Evolutionary conservation across 1,284 basidiomycete genomes (phyloP).

Genomic region (Trametes polyzona): DNA sequence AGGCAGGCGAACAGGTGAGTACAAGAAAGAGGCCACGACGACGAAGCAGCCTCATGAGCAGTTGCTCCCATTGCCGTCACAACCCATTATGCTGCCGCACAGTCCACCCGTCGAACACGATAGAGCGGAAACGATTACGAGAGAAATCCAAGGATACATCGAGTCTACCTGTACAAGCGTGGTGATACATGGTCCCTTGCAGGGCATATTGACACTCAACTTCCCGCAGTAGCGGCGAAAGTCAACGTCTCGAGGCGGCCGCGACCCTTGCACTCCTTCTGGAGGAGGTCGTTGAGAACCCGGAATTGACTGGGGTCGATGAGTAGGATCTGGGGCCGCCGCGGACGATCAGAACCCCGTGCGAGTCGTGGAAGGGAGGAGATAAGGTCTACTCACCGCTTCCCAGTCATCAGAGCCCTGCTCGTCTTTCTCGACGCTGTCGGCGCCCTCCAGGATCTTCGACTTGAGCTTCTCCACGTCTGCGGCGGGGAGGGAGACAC

Average conservation of each 20-base stretch:
- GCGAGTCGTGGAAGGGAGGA: background rate
- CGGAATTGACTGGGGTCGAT: conserved; percentile 95
- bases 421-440: conserved; percentile 88
- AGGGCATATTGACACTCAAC: background rate
- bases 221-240: conserved; percentile 63
- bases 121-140: no score
- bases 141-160: background rate
- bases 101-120: no score
- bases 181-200: conserved; percentile 3
- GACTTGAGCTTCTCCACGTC: conserved; percentile 79
- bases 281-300: conserved; percentile 86
- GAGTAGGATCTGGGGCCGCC: conserved; percentile 71
- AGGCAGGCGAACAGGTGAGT: no score
- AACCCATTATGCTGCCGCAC: no score
- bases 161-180: conserved; percentile 3
- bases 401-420: conserved; percentile 83
- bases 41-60: no score
- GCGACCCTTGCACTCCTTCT: conserved; percentile 87
- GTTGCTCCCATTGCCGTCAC: no score
- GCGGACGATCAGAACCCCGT: background rate
- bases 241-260: conserved; percentile 84
- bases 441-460: conserved; percentile 73
- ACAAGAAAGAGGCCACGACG: no score
- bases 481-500: conserved; percentile 77
- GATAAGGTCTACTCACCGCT: conserved; percentile 59